Conservation (phyloP, 208 protist species). For the Endotrypanum monterogeii region DNA sequence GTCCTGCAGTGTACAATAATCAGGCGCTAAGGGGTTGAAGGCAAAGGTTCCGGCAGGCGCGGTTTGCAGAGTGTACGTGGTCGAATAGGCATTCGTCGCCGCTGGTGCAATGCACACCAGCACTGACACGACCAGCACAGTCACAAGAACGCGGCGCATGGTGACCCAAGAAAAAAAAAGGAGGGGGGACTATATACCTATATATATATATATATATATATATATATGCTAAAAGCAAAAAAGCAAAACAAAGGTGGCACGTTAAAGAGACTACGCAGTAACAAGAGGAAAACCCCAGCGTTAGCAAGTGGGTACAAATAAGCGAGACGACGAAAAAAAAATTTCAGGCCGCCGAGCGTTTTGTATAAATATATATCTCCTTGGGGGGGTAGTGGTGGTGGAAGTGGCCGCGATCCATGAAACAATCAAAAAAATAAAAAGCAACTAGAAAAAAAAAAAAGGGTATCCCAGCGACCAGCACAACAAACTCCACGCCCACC, state of each 20-base stretch:
- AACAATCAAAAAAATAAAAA: no score
- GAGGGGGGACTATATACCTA: no score
- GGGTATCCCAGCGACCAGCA: no score
- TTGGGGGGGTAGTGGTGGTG: no score
- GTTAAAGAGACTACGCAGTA: background rate
- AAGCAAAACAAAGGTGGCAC: background rate
- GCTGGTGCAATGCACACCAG: slow-evolving; percentile 15
- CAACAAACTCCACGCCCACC: no score
- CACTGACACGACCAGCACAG: background rate
- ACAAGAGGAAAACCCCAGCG: background rate
- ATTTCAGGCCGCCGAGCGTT: no score
- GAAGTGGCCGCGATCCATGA: no score
- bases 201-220: no score
- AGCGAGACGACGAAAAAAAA: background rate
- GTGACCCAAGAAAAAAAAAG: background rate
- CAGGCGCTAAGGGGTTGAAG: slow-evolving; percentile 13
- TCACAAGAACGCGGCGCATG: slow-evolving; percentile 3
- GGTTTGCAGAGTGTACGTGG: slow-evolving; percentile 24
- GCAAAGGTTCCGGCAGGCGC: slow-evolving; percentile 4
- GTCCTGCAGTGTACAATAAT: slow-evolving; percentile 14
- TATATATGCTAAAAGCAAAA: no score
- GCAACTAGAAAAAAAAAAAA: no score
- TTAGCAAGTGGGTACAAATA: background rate
- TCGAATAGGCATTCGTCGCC: slow-evolving; percentile 42
- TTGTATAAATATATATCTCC: no score